Percentiles rank a stretch among this genome's conserved stretches.
phyloP scores from a whole-genome alignment of 306 rosid species.

The Adenanthera pavonina region DNA sequence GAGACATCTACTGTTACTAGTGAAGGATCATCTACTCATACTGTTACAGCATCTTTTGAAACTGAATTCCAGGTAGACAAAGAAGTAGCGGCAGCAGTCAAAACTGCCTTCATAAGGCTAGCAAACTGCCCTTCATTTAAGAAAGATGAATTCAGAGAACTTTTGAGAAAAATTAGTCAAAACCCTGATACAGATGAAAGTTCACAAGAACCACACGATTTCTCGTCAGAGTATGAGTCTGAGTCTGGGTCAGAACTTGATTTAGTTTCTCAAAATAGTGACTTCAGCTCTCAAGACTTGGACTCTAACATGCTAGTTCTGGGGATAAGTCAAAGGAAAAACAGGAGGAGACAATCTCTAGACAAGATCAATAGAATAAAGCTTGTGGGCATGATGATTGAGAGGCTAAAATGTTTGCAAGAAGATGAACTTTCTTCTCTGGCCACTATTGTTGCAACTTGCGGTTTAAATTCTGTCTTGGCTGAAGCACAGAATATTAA shows the following conservation, averaged over 20 bases:
- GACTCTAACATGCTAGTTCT: conserved; percentile 52
- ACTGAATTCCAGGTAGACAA: conserved; percentile 92
- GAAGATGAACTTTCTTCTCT: conserved; percentile 93
- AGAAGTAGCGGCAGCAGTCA: conserved; percentile 93
- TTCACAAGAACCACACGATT: conserved; percentile 51
- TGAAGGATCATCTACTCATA: conserved; percentile 70
- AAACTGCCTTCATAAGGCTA: conserved; percentile 75
- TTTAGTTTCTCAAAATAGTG: conserved; percentile 44
- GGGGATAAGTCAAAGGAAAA: conserved; percentile 53
- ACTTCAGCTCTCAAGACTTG: conserved; percentile 43
- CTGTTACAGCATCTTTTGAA: conserved; percentile 85
- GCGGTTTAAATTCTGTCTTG: conserved; percentile 88
- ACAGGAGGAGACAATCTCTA: conserved; percentile 63
- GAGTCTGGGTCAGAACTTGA: conserved; percentile 64
- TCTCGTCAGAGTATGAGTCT: conserved; percentile 65
- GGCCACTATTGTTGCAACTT: conserved; percentile 91
- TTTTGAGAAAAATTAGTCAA: conserved; percentile 79
- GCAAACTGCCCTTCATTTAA: conserved; percentile 70
- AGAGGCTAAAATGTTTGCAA: conserved; percentile 81
- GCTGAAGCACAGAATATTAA: conserved; percentile 69
- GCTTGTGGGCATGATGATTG: conserved; percentile 73
- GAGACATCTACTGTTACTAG: conserved; percentile 63
- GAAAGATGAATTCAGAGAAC: conserved; percentile 75
- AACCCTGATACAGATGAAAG: conserved; percentile 72
- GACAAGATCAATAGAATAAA: conserved; percentile 58